These are phyloP conservation scores for Datisca glomerata DNA, from an alignment of 306 rosid genomes.

Conservation along the genomic window DNA sequence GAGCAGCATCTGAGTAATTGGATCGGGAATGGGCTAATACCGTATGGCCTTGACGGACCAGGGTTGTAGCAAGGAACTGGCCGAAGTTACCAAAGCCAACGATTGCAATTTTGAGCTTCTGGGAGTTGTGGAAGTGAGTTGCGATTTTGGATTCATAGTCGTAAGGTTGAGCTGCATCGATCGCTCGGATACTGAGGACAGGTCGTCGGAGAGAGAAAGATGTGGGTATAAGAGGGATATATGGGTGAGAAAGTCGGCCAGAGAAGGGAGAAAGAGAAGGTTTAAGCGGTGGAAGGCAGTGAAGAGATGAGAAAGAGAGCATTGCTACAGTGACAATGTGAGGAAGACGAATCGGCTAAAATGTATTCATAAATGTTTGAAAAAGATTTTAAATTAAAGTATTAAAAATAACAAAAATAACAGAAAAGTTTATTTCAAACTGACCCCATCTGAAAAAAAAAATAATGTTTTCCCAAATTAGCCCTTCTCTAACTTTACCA, in stretches of 20 bases:
- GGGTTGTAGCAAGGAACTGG: constrained; percentile 54
- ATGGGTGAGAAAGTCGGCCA: not conserved
- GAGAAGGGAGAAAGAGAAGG: constrained; percentile 5
- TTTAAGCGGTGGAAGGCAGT: constrained; percentile 7
- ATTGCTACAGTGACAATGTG: constrained; percentile 7
- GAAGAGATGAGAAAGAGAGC: constrained; percentile 26
- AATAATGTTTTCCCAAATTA: no score
- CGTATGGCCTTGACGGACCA: constrained; percentile 63
- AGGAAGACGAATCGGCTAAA: no score
- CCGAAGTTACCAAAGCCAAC: constrained; percentile 78
- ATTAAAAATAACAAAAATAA: no score
- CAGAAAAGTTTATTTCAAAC: no score
- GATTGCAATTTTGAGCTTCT: constrained; percentile 52
- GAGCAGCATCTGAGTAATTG: constrained; percentile 35
- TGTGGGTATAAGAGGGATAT: not conserved
- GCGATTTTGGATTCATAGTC: constrained; percentile 61
- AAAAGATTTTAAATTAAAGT: not conserved
- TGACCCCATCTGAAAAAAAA: no score
- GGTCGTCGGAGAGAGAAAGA: constrained; percentile 1
- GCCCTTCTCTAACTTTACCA: no score
- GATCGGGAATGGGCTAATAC: constrained; percentile 64
- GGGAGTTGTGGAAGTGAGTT: constrained; percentile 23
- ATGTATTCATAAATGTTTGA: not conserved
- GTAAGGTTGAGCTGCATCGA: constrained; percentile 64
- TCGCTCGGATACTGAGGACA: constrained; percentile 26